Base-by-base conservation (phyloP, 352 stramenopile genomes). In the Pythium aristosporum region DNA sequence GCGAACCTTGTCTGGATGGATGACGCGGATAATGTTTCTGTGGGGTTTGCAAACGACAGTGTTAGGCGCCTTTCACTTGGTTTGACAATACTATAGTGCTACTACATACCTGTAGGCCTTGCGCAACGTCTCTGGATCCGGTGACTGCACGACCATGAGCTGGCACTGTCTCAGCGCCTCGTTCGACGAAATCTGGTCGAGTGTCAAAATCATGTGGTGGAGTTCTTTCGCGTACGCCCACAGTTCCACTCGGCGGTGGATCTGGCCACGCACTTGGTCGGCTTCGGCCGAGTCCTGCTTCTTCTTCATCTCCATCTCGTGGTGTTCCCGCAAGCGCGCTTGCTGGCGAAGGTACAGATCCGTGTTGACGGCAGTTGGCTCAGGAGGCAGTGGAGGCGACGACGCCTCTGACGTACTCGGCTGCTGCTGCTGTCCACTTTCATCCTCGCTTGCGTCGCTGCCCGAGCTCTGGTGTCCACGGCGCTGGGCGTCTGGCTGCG, bases 1-100 rank as follows among this genome's bases (percentile, higher is more conserved):
- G 11, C 87, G 84, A n/a, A 96, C 68, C 63, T 96, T 96, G 50
- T 96, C 87, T 7, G 87, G 87, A 43, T 96, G 87, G 16, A 96
- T 91, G 11, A 96, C 76, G 6, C 87, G 81, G 64, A 96, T 94
- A 21, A 96, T 92, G 60, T 84, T 94, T 39, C 83, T 94, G 42
- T n/a, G 57, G 52, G 52, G 56, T 30, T 30, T 30, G 56, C 39
- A 63, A 37, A 51, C 43, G n/a, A 48, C 42, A n/a, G n/a, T 23
- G 44, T 50, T 30, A 50, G 44, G 1, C 8, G 32, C n/a, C 1
- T 16, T 25, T 30, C 47, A 20, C 47, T 21, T 20, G 13, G 0
- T 46, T 46, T 46, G 9, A 46, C 11, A 21, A 20, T 46, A 54
- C 36, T n/a, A 28, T 1, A 54, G 7, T 12, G 15, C 37, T 49